Conservation (phyloP, 495 filamentous ascomycete genomes). For the Glonium stellatum region DNA sequence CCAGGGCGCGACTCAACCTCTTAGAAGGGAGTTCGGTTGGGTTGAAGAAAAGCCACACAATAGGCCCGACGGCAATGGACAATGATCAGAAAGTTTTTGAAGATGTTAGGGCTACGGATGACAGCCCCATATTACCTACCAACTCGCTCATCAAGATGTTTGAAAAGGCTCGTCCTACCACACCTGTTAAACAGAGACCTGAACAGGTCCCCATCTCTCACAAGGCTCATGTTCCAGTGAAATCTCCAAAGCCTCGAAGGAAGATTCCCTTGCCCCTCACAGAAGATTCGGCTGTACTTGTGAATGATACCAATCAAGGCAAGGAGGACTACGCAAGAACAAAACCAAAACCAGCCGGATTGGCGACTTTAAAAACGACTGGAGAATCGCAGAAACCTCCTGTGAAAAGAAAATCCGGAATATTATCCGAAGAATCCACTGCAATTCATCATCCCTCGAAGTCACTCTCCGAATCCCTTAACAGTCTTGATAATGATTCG, state of each 20-base stretch:
- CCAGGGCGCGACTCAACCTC: slow-evolving; percentile 16
- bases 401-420: background rate
- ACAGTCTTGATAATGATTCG: slow-evolving; percentile 7
- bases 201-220: slow-evolving; percentile 1
- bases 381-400: background rate
- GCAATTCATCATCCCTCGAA: slow-evolving; percentile 5
- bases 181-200: background rate
- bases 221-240: slow-evolving; percentile 24
- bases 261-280: slow-evolving; percentile 5
- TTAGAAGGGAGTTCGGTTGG: background rate
- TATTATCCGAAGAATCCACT: background rate
- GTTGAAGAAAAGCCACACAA: slow-evolving; percentile 1
- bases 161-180: slow-evolving; percentile 37
- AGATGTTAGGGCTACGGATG: slow-evolving; percentile 37
- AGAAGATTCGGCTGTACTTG: background rate
- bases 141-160: slow-evolving; percentile 56
- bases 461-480: slow-evolving; percentile 8
- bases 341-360: background rate
- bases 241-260: slow-evolving; percentile 25
- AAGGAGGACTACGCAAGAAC: background rate
- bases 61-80: background rate
- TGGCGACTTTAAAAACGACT: background rate
- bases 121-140: slow-evolving; percentile 49
- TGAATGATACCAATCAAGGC: background rate
- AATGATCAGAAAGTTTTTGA: background rate